These are phyloP conservation scores for Paecilomyces fulvus DNA, from an alignment of 2,329 filamentous ascomycete species.

Conservation along the genomic window DNA sequence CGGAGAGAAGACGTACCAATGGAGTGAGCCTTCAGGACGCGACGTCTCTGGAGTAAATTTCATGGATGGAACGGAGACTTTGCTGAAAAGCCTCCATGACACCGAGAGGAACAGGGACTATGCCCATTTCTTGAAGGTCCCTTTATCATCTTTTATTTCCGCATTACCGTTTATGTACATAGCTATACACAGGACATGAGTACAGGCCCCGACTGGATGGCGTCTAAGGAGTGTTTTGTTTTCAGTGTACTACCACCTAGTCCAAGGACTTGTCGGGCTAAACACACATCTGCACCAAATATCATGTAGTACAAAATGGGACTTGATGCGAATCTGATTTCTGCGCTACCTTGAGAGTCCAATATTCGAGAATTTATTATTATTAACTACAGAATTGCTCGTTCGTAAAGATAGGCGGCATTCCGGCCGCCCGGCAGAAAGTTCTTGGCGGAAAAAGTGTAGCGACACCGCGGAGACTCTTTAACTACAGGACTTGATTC, in stretches of 20 bases:
- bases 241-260: conserved; percentile 4
- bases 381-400: no score
- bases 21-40: conserved; percentile 55
- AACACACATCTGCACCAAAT: neutral
- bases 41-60: conserved; percentile 55
- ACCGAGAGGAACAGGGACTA: no score
- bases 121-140: neutral
- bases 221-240: conserved; percentile 20
- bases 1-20: conserved; percentile 43
- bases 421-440: conserved; percentile 29
- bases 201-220: conserved; percentile 16
- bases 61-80: neutral
- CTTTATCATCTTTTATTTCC: neutral
- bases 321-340: neutral
- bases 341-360: neutral
- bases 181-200: conserved; percentile 18
- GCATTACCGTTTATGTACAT: conserved; percentile 20
- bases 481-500: neutral
- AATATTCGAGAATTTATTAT: neutral
- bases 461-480: neutral
- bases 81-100: neutral
- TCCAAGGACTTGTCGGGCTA: neutral
- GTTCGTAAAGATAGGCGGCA: neutral
- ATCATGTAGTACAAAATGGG: neutral
- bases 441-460: conserved; percentile 15